Evolutionary conservation across 2,329 filamentous ascomycete species (phyloP).

Genomic region (Ophiocordyceps camponoti-rufipedis): DNA sequence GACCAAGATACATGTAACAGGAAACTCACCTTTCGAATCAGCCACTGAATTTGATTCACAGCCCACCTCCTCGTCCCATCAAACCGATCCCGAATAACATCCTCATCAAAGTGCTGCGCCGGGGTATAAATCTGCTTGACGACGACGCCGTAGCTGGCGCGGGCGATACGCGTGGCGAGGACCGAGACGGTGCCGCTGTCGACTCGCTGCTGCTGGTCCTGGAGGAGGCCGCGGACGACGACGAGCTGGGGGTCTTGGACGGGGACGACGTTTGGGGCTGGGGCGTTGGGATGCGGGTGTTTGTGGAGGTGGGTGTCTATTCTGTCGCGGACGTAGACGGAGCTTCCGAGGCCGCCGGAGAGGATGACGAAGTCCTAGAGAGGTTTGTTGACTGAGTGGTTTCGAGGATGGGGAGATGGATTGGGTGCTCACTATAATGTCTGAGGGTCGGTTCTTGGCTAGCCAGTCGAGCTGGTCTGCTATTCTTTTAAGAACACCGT

Average conservation of each 20-base stretch:
- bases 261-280: constrained; percentile 18
- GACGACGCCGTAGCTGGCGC: constrained; percentile 23
- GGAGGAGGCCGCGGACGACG: constrained; percentile 32
- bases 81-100: constrained; percentile 12
- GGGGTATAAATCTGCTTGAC: constrained; percentile 18
- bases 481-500: constrained; percentile 19
- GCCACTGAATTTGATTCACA: constrained; percentile 22
- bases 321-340: constrained; percentile 24
- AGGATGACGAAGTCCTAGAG: constrained; percentile 22
- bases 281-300: constrained; percentile 16
- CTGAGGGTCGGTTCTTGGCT: constrained; percentile 1
- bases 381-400: background rate
- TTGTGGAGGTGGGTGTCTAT: constrained; percentile 18
- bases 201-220: constrained; percentile 30
- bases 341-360: constrained; percentile 26
- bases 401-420: background rate
- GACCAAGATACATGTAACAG: too few species aligned
- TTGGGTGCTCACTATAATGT: background rate
- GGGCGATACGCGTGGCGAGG: constrained; percentile 20
- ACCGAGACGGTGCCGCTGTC: constrained; percentile 21
- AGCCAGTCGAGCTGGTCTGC: constrained; percentile 22
- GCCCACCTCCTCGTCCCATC: constrained; percentile 16
- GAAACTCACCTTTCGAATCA: constrained; percentile 17
- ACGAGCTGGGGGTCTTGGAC: constrained; percentile 34
- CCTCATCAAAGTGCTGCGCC: constrained; percentile 15